Percentiles rank a stretch among this genome's conserved stretches.
Conservation (phyloP, 164 flowering plant species). For the Taxillus chinensis region DNA sequence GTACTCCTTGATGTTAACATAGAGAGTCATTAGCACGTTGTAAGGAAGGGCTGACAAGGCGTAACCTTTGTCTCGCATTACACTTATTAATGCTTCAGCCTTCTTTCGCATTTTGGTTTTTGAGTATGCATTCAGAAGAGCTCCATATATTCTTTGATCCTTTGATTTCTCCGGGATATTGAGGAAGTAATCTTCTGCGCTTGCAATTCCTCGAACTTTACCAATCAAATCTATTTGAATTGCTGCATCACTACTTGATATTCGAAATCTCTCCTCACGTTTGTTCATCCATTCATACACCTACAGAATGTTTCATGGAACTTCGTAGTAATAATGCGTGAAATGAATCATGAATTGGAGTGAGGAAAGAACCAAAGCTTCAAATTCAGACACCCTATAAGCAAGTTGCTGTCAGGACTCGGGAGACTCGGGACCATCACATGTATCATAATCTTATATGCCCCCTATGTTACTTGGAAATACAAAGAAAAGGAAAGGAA, state of each 20-base stretch:
- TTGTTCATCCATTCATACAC: conserved; percentile 86
- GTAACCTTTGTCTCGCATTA: conserved; percentile 53
- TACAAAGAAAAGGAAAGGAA: no score
- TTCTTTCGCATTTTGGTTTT: conserved; percentile 50
- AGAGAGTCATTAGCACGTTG: conserved; percentile 93
- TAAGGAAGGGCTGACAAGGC: conserved; percentile 48
- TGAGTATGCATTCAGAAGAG: conserved; percentile 71
- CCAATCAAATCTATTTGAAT: conserved; percentile 76
- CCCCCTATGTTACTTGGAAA: no score
- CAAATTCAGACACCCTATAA: neutral
- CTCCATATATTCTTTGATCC: conserved; percentile 62
- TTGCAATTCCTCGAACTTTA: conserved; percentile 61
- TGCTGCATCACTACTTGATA: conserved; percentile 68
- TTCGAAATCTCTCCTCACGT: conserved; percentile 45
- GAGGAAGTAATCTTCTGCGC: conserved; percentile 61
- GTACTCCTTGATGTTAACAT: conserved; percentile 58
- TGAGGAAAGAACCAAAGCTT: neutral
- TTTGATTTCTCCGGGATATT: conserved; percentile 38
- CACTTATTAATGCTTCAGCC: conserved; percentile 40
- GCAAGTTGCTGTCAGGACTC: no score
- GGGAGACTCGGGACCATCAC: no score
- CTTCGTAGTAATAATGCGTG: neutral
- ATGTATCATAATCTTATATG: no score
- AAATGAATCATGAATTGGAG: neutral
- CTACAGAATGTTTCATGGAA: conserved; percentile 20